These are phyloP conservation scores for Stenogyne calaminthoides DNA, from an alignment of 305 asterid genomes.

Conservation along the genomic window DNA sequence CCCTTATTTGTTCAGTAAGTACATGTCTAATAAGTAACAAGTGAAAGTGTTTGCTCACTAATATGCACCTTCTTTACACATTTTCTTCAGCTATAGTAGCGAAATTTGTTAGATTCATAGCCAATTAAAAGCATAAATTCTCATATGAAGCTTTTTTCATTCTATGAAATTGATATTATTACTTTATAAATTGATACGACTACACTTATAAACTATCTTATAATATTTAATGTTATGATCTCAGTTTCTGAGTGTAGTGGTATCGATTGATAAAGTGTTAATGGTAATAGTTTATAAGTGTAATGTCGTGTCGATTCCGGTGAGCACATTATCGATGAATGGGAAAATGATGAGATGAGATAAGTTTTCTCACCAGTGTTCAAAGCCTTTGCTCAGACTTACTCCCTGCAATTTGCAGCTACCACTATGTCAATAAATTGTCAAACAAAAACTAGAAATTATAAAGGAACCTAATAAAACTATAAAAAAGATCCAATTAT, in stretches of 20 bases:
- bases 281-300: too few species aligned
- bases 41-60: constrained; percentile 53
- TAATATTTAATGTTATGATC: too few species aligned
- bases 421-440: constrained; percentile 20
- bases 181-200: too few species aligned
- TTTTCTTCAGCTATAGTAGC: constrained; percentile 63
- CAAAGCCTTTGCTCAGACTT: constrained; percentile 45
- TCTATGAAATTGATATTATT: too few species aligned
- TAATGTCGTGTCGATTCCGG: too few species aligned
- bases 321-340: not conserved
- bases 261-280: too few species aligned
- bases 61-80: constrained; percentile 85
- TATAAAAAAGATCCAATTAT: too few species aligned
- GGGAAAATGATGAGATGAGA: not conserved
- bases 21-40: not conserved
- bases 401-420: constrained; percentile 50
- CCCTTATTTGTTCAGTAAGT: not conserved
- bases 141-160: too few species aligned
- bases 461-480: too few species aligned
- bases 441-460: not conserved
- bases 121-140: not conserved
- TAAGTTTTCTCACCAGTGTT: constrained; percentile 52
- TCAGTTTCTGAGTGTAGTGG: too few species aligned
- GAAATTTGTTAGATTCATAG: constrained; percentile 22
- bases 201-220: too few species aligned